Conservation (phyloP, 768 basidiomycete species). For the Russula brevipes region DNA sequence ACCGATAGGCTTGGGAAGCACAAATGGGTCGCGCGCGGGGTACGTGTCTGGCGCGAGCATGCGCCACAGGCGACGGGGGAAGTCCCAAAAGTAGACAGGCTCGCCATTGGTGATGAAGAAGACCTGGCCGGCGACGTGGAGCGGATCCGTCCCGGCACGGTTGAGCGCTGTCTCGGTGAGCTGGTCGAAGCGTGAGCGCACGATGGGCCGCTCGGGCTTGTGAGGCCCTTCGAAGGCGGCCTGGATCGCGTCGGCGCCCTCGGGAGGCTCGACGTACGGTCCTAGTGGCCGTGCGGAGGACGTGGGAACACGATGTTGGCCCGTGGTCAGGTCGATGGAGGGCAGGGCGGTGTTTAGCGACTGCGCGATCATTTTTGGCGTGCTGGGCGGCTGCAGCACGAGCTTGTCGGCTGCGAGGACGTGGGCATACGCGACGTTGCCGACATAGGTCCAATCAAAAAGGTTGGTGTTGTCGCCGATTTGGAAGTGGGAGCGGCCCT, state of each 20-base stretch:
- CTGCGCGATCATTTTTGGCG: slow-evolving; percentile 33
- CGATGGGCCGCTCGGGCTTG: slow-evolving; percentile 47
- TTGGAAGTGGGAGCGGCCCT: slow-evolving; percentile 85
- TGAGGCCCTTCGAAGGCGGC: slow-evolving; percentile 49
- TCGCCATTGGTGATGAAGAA: slow-evolving; percentile 99
- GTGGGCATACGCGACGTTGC: slow-evolving; percentile 91
- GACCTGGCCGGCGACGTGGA: slow-evolving; percentile 84
- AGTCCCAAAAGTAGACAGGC: slow-evolving; percentile 95
- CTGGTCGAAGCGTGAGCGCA: slow-evolving; percentile 79
- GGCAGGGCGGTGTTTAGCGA: slow-evolving; percentile 50
- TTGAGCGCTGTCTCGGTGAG: slow-evolving; percentile 56
- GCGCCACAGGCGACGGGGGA: slow-evolving; percentile 75
- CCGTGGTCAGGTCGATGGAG: slow-evolving; percentile 59
- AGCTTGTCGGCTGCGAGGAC: slow-evolving; percentile 90
- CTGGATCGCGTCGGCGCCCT: slow-evolving; percentile 52
- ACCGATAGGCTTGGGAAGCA: slow-evolving; percentile 61
- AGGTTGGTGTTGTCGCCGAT: slow-evolving; percentile 91
- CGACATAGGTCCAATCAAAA: slow-evolving; percentile 96
- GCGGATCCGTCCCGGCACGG: slow-evolving; percentile 47
- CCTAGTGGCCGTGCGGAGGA: slow-evolving; percentile 77
- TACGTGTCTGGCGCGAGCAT: slow-evolving; percentile 39
- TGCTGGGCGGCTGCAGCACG: slow-evolving; percentile 44
- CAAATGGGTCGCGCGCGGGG: slow-evolving; percentile 48
- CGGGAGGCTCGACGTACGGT: slow-evolving; percentile 62
- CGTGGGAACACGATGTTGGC: slow-evolving; percentile 66